Base-by-base conservation (phyloP, 2,329 filamentous ascomycete genomes). In the Trichothecium roseum region DNA sequence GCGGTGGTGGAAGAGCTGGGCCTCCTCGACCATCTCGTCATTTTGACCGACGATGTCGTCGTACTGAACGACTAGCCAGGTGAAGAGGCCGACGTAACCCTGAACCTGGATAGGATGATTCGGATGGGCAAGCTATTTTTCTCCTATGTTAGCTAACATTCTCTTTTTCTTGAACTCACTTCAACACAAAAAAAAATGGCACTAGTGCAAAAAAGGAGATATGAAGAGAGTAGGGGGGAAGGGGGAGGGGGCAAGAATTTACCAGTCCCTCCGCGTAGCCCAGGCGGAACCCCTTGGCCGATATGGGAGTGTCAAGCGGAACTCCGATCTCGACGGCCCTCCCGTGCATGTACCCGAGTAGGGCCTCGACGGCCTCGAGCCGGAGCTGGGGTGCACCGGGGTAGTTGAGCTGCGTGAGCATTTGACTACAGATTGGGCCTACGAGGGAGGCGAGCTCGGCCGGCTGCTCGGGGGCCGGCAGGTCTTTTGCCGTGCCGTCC, bases 61-160 rank as follows among this genome's bases (percentile, higher is more conserved):
- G 34, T 46, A 44, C 15, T 45, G 41, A 3, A 46, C 44, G 4
- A 46, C 44, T 15, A 47, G 37, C 43, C 45, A 45, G 5, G 45
- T 46, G 20, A 45, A 45, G 18, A 46, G 41, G 10, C 38, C 42
- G 7, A 46, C 45, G n/a, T 37, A 47, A 5, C 41, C 39, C 16
- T 44, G 45, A 8, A 44, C 38, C 8, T 36, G 30, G 8, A 43
- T 30, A 4, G 41, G 38, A 32, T 45, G 42, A 17, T 35, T 34
- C 16, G 45, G 44, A 28, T 47, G 44, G 17, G 44, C 43, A 17
- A 47, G 38, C 45, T 47, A 33, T 10, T 20, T 28, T 42, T 33
- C 18, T 28, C 17, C 27, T 27, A 6, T 13, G 12, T n/a, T 9
- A 12, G 15, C 14, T 26, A n/a, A 12, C 12, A 28, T 30, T 15